Conservation (phyloP, 169 alveolate species). For the Cryptosporidium canis region DNA sequence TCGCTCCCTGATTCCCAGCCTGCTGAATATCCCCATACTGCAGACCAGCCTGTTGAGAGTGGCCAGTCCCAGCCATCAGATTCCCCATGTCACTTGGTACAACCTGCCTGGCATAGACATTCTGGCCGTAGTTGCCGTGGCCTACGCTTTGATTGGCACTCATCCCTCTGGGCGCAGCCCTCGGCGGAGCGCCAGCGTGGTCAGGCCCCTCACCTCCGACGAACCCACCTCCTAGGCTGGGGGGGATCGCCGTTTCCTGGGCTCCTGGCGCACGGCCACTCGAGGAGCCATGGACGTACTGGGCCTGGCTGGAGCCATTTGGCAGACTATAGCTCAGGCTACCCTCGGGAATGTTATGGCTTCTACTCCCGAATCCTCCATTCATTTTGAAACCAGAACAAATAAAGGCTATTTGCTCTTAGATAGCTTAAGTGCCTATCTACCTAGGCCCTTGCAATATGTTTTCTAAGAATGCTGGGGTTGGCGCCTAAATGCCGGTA, state of each 20-base stretch:
- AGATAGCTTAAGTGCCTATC: neutral
- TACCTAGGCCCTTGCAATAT: neutral
- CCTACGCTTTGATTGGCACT: neutral
- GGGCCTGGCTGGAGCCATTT: neutral
- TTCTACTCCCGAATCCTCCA: neutral
- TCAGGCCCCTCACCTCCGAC: neutral
- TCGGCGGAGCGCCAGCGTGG: neutral
- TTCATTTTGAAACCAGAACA: neutral
- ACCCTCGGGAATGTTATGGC: neutral
- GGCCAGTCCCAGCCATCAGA: neutral
- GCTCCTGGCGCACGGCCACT: neutral
- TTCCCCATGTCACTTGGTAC: neutral
- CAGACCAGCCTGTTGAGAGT: neutral
- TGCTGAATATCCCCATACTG: neutral
- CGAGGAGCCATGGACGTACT: neutral
- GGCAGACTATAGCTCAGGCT: neutral
- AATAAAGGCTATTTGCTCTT: neutral
- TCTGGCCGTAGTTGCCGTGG: neutral
- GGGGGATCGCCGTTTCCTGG: neutral
- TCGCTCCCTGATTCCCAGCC: neutral
- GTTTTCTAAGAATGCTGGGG: neutral
- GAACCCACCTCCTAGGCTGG: neutral
- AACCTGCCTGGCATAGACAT: neutral
- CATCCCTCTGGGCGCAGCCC: neutral
- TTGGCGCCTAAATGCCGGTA: conserved; percentile 25